Percentiles rank a stretch among this genome's conserved stretches.
These are phyloP conservation scores for Citrus trifoliata DNA, from an alignment of 345 rosid species.

Conservation along the genomic window DNA sequence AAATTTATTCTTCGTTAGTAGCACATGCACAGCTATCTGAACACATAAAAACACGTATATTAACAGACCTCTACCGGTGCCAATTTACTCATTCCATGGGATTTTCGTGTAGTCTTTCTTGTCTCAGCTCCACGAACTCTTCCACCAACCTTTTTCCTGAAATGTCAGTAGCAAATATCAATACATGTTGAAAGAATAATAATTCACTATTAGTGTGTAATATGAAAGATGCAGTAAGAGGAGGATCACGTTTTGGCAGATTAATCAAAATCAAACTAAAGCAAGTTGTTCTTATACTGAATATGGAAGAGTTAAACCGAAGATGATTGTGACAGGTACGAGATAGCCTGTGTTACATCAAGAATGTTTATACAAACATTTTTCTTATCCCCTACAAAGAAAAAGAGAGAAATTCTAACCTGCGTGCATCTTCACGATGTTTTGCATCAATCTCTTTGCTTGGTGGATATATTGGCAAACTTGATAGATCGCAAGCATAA, in stretches of 20 bases:
- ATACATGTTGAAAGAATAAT: background rate
- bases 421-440: conserved; percentile 64
- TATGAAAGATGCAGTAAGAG: background rate
- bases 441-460: conserved; percentile 95
- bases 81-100: conserved; percentile 50
- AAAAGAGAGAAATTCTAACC: conserved; percentile 38
- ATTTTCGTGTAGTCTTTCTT: conserved; percentile 67
- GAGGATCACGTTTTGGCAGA: background rate
- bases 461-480: conserved; percentile 87
- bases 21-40: background rate
- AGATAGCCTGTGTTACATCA: background rate
- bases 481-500: conserved; percentile 90
- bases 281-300: background rate
- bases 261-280: background rate
- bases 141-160: conserved; percentile 73
- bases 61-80: conserved; percentile 68
- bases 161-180: conserved; percentile 14
- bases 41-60: background rate
- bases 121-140: conserved; percentile 58
- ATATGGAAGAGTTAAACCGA: background rate
- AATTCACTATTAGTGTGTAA: background rate
- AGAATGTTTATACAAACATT: background rate
- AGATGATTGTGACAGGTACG: background rate
- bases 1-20: conserved; percentile 1
- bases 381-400: background rate